Evolutionary conservation across 2,329 filamentous ascomycete genomes (phyloP).

Genomic region (Colletotrichum salicis): DNA sequence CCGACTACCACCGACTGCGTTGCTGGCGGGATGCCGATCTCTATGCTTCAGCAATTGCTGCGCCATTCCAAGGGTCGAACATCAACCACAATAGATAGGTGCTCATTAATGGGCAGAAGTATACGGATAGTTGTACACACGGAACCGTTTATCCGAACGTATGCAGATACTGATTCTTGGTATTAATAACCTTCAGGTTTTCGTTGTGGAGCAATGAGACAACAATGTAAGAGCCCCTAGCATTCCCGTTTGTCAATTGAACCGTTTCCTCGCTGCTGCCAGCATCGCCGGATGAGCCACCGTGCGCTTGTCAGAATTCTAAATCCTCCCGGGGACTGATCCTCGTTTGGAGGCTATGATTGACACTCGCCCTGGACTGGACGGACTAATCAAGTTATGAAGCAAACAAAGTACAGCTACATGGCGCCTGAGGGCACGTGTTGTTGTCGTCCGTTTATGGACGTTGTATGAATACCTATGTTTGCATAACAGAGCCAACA

Average conservation of each 20-base stretch:
- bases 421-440: neutral
- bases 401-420: neutral
- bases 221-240: slow-evolving; percentile 3
- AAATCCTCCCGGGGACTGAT: slow-evolving; percentile 16
- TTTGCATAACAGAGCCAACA: neutral
- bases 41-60: neutral
- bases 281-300: neutral
- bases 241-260: neutral
- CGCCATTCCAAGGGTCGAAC: neutral
- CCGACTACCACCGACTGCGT: neutral
- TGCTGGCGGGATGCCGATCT: neutral
- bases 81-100: too few species aligned
- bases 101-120: too few species aligned
- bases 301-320: slow-evolving; percentile 23
- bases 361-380: neutral
- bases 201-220: neutral
- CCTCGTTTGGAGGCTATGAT: slow-evolving; percentile 14
- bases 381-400: neutral
- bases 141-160: neutral
- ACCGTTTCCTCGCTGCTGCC: neutral
- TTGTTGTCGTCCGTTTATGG: too few species aligned
- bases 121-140: neutral
- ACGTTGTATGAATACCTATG: too few species aligned
- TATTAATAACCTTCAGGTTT: neutral
- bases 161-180: neutral